Percentiles rank a stretch among this genome's conserved stretches.
These are phyloP conservation scores for Suhomyces terraborum DNA, from an alignment of 1,139 yeast genomes.

Conservation along the genomic window DNA sequence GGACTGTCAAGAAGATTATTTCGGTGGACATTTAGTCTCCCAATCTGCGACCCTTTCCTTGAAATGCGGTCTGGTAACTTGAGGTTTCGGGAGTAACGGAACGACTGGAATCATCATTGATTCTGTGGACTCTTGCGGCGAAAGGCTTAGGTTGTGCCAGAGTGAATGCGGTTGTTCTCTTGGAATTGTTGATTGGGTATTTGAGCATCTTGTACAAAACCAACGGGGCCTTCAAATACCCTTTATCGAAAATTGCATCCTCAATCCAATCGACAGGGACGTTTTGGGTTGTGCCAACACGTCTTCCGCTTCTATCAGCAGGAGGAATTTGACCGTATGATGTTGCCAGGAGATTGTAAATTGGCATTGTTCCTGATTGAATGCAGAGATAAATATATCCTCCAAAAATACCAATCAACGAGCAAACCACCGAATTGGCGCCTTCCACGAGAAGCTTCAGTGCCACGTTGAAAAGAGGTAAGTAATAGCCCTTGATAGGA, in stretches of 20 bases:
- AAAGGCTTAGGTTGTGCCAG: not conserved
- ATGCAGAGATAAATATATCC: conserved; percentile 63
- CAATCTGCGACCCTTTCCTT: conserved; percentile 7
- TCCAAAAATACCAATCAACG: conserved; percentile 51
- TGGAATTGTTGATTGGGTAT: conserved; percentile 33
- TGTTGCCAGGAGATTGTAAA: conserved; percentile 47
- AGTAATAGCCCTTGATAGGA: conserved; percentile 58
- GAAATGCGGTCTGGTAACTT: not conserved
- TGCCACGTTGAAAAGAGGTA: conserved; percentile 57
- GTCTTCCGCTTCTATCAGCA: conserved; percentile 24
- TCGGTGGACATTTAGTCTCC: conserved; percentile 5
- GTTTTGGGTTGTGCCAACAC: conserved; percentile 34
- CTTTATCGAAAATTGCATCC: conserved; percentile 44
- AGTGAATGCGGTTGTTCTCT: conserved; percentile 36
- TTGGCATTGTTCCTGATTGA: conserved; percentile 53
- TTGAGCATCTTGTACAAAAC: conserved; percentile 36
- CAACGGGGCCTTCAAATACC: conserved; percentile 46
- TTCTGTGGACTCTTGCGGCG: not conserved
- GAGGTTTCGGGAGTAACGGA: no score
- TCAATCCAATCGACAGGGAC: conserved; percentile 25
- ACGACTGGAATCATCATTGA: not conserved
- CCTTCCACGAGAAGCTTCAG: conserved; percentile 51
- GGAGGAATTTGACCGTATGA: conserved; percentile 34
- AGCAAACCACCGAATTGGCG: conserved; percentile 36
- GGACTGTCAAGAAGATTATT: no score